These are phyloP conservation scores for Alloteropsis semialata DNA, from an alignment of 176 grass and related monocot species.

Conservation along the genomic window DNA sequence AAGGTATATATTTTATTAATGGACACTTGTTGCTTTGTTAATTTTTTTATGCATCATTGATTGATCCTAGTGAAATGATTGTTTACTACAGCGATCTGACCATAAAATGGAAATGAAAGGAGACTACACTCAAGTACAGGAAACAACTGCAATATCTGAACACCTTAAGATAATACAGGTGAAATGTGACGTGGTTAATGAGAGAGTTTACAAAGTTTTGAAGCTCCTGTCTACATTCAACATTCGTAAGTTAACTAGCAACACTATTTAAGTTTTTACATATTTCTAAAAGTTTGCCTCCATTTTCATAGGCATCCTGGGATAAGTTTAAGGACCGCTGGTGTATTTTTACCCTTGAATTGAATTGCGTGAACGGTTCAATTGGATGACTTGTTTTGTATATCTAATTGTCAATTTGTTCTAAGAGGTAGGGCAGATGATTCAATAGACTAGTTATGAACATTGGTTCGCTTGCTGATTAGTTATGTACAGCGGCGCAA, in stretches of 20 bases:
- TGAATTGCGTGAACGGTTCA: background rate
- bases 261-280: background rate
- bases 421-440: background rate
- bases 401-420: background rate
- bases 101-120: background rate
- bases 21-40: background rate
- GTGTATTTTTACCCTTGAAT: background rate
- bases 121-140: background rate
- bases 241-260: background rate
- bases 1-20: background rate
- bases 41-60: background rate
- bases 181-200: background rate
- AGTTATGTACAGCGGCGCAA: background rate
- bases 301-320: background rate
- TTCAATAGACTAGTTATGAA: background rate
- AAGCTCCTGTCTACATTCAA: conserved; percentile 1
- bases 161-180: background rate
- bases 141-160: background rate
- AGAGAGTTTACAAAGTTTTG: background rate
- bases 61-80: background rate
- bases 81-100: background rate
- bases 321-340: background rate
- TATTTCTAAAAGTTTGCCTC: background rate
- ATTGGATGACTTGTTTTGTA: background rate
- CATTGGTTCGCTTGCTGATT: background rate